Evolutionary conservation across 257 asterid genomes (phyloP), one percentile per base, ranked within the genome.

Genomic region (Dorcoceras hygrometricum): DNA sequence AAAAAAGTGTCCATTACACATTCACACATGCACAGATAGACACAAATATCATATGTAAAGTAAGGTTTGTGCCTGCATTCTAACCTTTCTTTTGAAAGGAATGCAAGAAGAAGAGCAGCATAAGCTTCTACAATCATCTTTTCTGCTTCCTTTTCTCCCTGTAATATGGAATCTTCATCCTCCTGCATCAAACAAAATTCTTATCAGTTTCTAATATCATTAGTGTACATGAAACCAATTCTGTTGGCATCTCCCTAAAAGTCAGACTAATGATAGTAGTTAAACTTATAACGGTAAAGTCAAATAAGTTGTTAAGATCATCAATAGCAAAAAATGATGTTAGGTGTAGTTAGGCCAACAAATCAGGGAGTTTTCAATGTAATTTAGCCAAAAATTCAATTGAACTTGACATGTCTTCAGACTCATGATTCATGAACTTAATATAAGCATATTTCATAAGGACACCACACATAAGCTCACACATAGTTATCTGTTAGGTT

Each of bases 71-170:
- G 26, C 11, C 46, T 27, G 48, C 5, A 76, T 27, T 69, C 70
- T 59, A 65, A 94, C 99, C 99, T 87, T 70, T 89, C 96, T 3
- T 92, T 90, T 23, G 99, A 94, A 79, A 94, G 97, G 73, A 94
- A 90, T 54, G 97, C 99, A 39, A 94, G 91, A 71, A 94, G 96
- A 73, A 94, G 96, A 75, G 99, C 99, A 29, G 98, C 76, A 77
- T 90, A 90, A 62, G 95, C 99, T 87, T 94, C 99, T 27, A 90
- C 86, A 70, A 94, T 90, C 96, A 88, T 90, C 82, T 94, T 94
- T 76, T 94, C 99, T 11, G 96, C 99, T 78, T 90, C 97, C 76
- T 81, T 94, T 78, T 90, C 93, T 64, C 96, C 96, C 77, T 82
- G 90, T 79, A 83, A 75, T 77, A 94, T 65, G 55, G 95, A 82